Evolutionary conservation across 192 early-diverging fungal genomes (phyloP).

Genomic region (Coemansia sp.): DNA sequence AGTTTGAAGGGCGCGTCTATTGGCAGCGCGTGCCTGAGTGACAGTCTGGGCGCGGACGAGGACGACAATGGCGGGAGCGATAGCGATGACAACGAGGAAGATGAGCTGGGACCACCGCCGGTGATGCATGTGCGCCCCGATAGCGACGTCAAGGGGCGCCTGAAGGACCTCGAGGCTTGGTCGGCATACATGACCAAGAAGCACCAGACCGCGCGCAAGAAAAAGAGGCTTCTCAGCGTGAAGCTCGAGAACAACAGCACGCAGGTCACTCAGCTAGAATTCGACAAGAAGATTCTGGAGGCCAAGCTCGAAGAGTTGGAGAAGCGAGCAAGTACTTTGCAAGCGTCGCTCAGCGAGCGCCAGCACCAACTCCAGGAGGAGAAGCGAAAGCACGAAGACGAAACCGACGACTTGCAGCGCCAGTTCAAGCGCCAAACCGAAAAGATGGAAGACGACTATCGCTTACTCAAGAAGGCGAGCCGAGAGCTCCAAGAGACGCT

Average conservation of each 20-base stretch:
- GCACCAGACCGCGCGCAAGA: slow-evolving; percentile 52
- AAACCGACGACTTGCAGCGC: slow-evolving; percentile 32
- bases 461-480: slow-evolving; percentile 43
- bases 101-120: slow-evolving; percentile 35
- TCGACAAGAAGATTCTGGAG: slow-evolving; percentile 34
- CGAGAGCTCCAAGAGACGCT: slow-evolving; percentile 33
- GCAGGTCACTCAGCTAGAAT: slow-evolving; percentile 44
- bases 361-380: slow-evolving; percentile 16
- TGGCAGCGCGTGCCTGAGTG: background rate
- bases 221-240: slow-evolving; percentile 56
- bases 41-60: background rate
- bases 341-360: slow-evolving; percentile 9
- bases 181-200: slow-evolving; percentile 57
- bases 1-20: slow-evolving; percentile 2
- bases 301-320: slow-evolving; percentile 36
- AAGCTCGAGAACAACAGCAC: slow-evolving; percentile 58
- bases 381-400: slow-evolving; percentile 27
- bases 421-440: slow-evolving; percentile 31
- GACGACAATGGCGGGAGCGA: slow-evolving; percentile 22
- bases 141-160: slow-evolving; percentile 64
- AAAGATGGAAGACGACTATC: slow-evolving; percentile 48
- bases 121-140: slow-evolving; percentile 21
- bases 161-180: slow-evolving; percentile 74
- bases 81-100: slow-evolving; percentile 21
- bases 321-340: slow-evolving; percentile 19